These are phyloP conservation scores for Botrytis hyacinthi DNA, from an alignment of 2,329 filamentous ascomycete genomes.

Conservation along the genomic window DNA sequence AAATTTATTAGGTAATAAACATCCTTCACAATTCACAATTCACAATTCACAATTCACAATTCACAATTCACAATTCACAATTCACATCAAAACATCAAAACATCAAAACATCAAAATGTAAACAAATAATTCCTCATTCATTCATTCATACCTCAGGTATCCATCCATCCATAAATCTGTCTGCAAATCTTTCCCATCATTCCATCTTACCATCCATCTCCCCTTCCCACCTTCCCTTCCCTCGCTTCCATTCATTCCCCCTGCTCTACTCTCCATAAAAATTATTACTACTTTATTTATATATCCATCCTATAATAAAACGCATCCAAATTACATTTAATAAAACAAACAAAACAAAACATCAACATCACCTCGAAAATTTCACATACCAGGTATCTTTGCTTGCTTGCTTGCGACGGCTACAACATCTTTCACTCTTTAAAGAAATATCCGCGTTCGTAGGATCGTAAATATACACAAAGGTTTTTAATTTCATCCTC, in stretches of 20 bases:
- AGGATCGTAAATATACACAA: conserved; percentile 24
- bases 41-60: background rate
- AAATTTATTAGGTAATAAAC: too few relatives aligned
- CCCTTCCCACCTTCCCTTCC: too few relatives aligned
- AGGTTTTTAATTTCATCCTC: conserved; percentile 1
- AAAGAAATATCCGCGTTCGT: conserved; percentile 18
- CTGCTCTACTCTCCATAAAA: background rate
- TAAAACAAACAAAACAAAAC: background rate
- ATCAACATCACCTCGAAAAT: background rate
- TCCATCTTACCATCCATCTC: too few relatives aligned
- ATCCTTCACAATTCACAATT: background rate
- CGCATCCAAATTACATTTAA: background rate
- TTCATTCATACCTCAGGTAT: background rate
- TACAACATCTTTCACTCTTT: background rate
- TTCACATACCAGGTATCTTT: background rate
- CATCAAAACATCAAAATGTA: background rate
- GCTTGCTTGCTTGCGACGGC: background rate
- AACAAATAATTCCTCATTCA: background rate
- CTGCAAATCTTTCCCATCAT: background rate
- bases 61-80: background rate
- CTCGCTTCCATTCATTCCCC: background rate
- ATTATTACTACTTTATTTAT: background rate
- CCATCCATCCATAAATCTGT: background rate
- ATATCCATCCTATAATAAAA: background rate
- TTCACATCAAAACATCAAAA: background rate